Percentiles rank a stretch among this genome's conserved stretches.
phyloP scores from a whole-genome alignment of 78 protist species.

The Dictyostelium capitatum region DNA sequence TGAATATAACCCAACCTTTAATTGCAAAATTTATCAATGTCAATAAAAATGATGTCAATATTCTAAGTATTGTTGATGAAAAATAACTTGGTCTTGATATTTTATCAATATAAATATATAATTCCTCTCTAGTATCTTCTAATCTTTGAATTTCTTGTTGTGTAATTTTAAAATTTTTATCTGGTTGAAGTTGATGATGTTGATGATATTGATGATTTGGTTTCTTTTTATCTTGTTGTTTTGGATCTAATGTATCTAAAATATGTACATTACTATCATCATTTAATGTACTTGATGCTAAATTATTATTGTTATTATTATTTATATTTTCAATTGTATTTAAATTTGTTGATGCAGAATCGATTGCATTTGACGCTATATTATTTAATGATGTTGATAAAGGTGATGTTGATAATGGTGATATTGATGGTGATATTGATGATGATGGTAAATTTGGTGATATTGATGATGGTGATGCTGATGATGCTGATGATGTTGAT shows the following conservation, averaged over 20 bases:
- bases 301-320: not conserved
- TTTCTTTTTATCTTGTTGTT: no score
- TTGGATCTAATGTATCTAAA: not conserved
- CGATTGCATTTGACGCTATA: not conserved
- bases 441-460: not conserved
- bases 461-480: not conserved
- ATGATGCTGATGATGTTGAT: not conserved
- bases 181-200: not conserved
- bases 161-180: slow-evolving; percentile 8
- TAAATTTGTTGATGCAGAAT: slow-evolving; percentile 2
- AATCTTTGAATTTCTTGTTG: slow-evolving; percentile 4
- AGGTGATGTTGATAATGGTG: not conserved
- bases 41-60: slow-evolving; percentile 13
- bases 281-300: slow-evolving; percentile 4
- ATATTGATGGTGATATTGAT: not conserved
- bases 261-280: not conserved
- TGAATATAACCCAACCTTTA: slow-evolving; percentile 56
- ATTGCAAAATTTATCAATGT: slow-evolving; percentile 48
- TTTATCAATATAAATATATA: not conserved
- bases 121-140: slow-evolving; percentile 4
- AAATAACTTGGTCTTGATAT: slow-evolving; percentile 23
- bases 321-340: not conserved
- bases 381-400: not conserved
- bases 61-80: not conserved
- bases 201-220: not conserved